Conservation (phyloP, 805 yeast genomes). For the Candida insectalens region DNA sequence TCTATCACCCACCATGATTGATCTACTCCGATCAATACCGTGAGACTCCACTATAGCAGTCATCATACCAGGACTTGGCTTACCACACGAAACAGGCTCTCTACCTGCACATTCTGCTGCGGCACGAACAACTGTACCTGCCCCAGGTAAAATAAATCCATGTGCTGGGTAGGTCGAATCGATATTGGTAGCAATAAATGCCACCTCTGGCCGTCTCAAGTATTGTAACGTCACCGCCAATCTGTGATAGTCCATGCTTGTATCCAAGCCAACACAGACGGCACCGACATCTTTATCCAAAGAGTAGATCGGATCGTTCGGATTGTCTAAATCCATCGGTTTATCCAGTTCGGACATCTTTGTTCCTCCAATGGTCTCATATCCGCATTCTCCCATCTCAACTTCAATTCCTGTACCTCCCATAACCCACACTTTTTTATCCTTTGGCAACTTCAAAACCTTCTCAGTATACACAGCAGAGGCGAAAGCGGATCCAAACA, state of each 20-base stretch:
- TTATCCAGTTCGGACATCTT: background rate
- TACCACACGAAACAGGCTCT: slow-evolving; percentile 80
- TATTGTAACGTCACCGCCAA: slow-evolving; percentile 77
- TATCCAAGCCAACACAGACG: slow-evolving; percentile 83
- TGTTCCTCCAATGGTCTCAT: slow-evolving; percentile 71
- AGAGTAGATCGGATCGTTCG: slow-evolving; percentile 44
- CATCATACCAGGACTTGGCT: slow-evolving; percentile 86
- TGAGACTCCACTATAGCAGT: slow-evolving; percentile 70
- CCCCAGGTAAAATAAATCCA: slow-evolving; percentile 85
- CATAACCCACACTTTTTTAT: slow-evolving; percentile 76
- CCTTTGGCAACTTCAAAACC: slow-evolving; percentile 63
- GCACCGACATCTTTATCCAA: slow-evolving; percentile 73
- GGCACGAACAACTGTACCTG: slow-evolving; percentile 82
- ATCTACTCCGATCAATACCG: slow-evolving; percentile 42
- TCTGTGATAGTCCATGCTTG: slow-evolving; percentile 70
- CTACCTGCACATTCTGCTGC: slow-evolving; percentile 71
- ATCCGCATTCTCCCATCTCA: slow-evolving; percentile 70
- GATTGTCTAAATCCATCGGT: slow-evolving; percentile 48
- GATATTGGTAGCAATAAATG: slow-evolving; percentile 86
- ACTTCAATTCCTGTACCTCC: slow-evolving; percentile 84
- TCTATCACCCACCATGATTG: slow-evolving; percentile 93
- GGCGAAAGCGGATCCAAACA: slow-evolving; percentile 89
- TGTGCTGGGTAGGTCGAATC: slow-evolving; percentile 92
- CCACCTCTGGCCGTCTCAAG: slow-evolving; percentile 50
- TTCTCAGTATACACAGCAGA: slow-evolving; percentile 77